These are phyloP conservation scores for Trichosphaerium sp. DNA, from an alignment of 78 protist species.

Conservation along the genomic window DNA sequence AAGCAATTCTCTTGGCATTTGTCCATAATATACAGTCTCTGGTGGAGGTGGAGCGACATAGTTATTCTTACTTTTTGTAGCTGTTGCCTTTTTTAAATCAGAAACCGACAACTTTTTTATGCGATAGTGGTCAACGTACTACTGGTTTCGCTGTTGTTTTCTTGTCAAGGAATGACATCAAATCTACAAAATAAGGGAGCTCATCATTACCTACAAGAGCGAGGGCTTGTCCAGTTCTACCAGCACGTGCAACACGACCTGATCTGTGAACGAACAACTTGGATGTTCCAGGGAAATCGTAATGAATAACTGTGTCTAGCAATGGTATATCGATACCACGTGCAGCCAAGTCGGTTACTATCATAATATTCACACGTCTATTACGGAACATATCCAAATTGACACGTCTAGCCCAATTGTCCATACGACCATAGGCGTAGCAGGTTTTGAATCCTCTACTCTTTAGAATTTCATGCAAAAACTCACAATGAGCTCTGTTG, in stretches of 20 bases:
- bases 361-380: slow-evolving; percentile 23
- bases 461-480: slow-evolving; percentile 18
- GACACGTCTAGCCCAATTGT: slow-evolving; percentile 76
- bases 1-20: slow-evolving; percentile 20
- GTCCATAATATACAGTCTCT: slow-evolving; percentile 13
- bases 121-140: not conserved
- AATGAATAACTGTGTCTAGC: slow-evolving; percentile 95
- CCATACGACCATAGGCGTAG: slow-evolving; percentile 86
- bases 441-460: not conserved
- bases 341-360: slow-evolving; percentile 99
- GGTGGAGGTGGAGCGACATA: slow-evolving; percentile 5
- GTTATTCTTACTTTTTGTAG: not conserved
- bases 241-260: slow-evolving; percentile 99
- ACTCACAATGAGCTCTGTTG: slow-evolving; percentile 66
- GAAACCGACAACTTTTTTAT: not conserved
- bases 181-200: slow-evolving; percentile 75
- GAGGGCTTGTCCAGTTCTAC: slow-evolving; percentile 81
- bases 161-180: slow-evolving; percentile 61
- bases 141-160: not conserved
- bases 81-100: not conserved
- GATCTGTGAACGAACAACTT: slow-evolving; percentile 98
- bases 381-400: slow-evolving; percentile 68
- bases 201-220: slow-evolving; percentile 86
- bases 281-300: slow-evolving; percentile 90
- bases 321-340: slow-evolving; percentile 97